A percentile compares a stretch with the other conserved stretches of the same genome.
Evolutionary conservation across 495 filamentous ascomycete species (phyloP).

Genomic region (Recurvomyces mirabilis): DNA sequence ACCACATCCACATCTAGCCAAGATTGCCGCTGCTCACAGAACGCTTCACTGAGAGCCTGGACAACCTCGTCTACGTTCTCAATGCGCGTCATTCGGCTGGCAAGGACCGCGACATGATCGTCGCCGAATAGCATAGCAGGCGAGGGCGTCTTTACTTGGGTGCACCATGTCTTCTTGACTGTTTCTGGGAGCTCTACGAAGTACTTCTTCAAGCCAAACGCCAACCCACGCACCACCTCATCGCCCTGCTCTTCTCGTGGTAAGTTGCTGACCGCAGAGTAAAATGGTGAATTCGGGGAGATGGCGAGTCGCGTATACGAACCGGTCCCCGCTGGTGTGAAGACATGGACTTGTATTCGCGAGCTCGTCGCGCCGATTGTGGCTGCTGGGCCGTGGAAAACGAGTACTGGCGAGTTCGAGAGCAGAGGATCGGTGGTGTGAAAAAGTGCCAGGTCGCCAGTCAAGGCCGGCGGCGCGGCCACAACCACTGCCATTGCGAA

Average conservation of each 20-base stretch:
- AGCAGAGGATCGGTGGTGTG: conserved; percentile 68
- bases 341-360: conserved; percentile 84
- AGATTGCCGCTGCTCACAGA: conserved; percentile 64
- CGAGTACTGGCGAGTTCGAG: conserved; percentile 58
- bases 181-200: conserved; percentile 72
- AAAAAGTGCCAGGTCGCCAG: conserved; percentile 69
- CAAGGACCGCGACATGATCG: conserved; percentile 83
- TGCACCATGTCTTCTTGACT: conserved; percentile 49
- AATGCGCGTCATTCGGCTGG: conserved; percentile 66
- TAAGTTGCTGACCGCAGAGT: conserved; percentile 81
- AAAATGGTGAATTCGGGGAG: conserved; percentile 89
- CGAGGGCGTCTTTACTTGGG: conserved; percentile 39
- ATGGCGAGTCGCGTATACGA: conserved; percentile 83
- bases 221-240: conserved; percentile 76
- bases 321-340: conserved; percentile 74
- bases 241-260: conserved; percentile 89
- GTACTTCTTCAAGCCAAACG: conserved; percentile 86
- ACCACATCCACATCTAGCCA: conserved; percentile 85
- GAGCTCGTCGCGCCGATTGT: conserved; percentile 79
- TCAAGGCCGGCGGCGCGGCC: conserved; percentile 50
- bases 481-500: conserved; percentile 54
- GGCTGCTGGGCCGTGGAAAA: conserved; percentile 77
- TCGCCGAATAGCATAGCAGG: conserved; percentile 69
- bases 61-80: conserved; percentile 65
- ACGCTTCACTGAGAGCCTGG: conserved; percentile 53